These are phyloP conservation scores for Fusarium penzigii DNA, from an alignment of 2,329 filamentous ascomycete genomes.

Conservation along the genomic window DNA sequence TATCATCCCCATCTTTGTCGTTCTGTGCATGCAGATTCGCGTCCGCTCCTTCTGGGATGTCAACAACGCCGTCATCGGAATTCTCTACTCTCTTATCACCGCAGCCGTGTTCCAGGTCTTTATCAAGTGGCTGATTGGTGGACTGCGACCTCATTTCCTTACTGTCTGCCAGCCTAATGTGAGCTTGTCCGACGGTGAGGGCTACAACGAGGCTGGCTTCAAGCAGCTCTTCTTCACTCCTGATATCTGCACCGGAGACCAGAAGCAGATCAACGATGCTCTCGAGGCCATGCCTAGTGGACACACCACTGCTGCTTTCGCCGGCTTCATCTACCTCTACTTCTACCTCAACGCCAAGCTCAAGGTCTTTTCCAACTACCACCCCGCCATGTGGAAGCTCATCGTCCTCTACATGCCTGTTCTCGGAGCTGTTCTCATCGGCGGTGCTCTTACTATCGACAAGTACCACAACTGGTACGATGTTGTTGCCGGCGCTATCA, in stretches of 20 bases:
- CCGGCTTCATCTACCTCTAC: slow-evolving; percentile 69
- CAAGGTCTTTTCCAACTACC: slow-evolving; percentile 73
- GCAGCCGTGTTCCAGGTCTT: slow-evolving; percentile 78
- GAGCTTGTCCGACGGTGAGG: slow-evolving; percentile 22
- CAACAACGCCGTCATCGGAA: slow-evolving; percentile 70
- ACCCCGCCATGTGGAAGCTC: slow-evolving; percentile 74
- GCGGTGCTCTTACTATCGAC: slow-evolving; percentile 69
- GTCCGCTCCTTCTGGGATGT: slow-evolving; percentile 69
- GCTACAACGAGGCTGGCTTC: slow-evolving; percentile 54
- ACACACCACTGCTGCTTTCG: slow-evolving; percentile 73
- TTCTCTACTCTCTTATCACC: slow-evolving; percentile 69
- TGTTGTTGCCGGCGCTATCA: slow-evolving; percentile 64
- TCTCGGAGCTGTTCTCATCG: slow-evolving; percentile 67
- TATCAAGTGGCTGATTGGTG: slow-evolving; percentile 74
- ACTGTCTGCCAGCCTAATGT: slow-evolving; percentile 63
- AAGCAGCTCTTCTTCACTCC: slow-evolving; percentile 66
- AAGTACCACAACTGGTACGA: slow-evolving; percentile 79
- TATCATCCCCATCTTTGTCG: slow-evolving; percentile 64
- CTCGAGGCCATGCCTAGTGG: slow-evolving; percentile 74
- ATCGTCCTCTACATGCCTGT: slow-evolving; percentile 65
- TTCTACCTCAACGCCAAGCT: slow-evolving; percentile 79
- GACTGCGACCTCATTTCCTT: slow-evolving; percentile 71
- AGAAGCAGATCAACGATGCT: slow-evolving; percentile 64
- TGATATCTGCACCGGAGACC: slow-evolving; percentile 69
- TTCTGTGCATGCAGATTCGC: slow-evolving; percentile 67